Conservation (phyloP, 2,329 filamentous ascomycete genomes). For the Xylariomycetidae sp. region DNA sequence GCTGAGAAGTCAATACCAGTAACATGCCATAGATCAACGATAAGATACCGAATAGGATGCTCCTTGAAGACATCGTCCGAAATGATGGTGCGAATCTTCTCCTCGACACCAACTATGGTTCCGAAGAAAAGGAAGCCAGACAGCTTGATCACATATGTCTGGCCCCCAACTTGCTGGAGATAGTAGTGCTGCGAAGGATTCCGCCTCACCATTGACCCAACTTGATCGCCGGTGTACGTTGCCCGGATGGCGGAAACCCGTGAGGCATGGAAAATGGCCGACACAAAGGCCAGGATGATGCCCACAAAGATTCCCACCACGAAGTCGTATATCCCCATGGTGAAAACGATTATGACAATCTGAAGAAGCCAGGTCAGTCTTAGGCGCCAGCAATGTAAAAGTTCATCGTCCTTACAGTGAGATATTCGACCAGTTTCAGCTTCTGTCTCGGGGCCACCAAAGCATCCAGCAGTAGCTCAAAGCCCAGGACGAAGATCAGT, state of each 20-base stretch:
- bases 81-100: slow-evolving; percentile 74
- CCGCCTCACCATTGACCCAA: slow-evolving; percentile 85
- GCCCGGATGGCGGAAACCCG: slow-evolving; percentile 82
- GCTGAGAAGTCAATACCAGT: slow-evolving; percentile 94
- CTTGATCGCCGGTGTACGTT: slow-evolving; percentile 83
- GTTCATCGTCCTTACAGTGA: slow-evolving; percentile 55
- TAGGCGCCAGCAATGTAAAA: neutral
- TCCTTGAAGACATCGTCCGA: slow-evolving; percentile 73
- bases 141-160: slow-evolving; percentile 88
- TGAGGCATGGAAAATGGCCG: slow-evolving; percentile 86
- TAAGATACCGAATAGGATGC: slow-evolving; percentile 79
- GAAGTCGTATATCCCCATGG: slow-evolving; percentile 97
- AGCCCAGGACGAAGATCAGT: slow-evolving; percentile 89
- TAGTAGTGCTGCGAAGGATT: slow-evolving; percentile 87
- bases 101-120: slow-evolving; percentile 92
- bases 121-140: slow-evolving; percentile 97
- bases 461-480: slow-evolving; percentile 85
- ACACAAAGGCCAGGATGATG: slow-evolving; percentile 85
- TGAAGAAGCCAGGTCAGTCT: slow-evolving; percentile 26
- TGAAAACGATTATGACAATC: slow-evolving; percentile 81
- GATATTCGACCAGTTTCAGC: slow-evolving; percentile 77
- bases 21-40: slow-evolving; percentile 84
- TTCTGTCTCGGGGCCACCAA: slow-evolving; percentile 85
- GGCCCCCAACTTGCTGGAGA: slow-evolving; percentile 74
- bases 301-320: slow-evolving; percentile 90